Base-by-base conservation (phyloP, 345 rosid species). In the Eucalyptus caleyi region DNA sequence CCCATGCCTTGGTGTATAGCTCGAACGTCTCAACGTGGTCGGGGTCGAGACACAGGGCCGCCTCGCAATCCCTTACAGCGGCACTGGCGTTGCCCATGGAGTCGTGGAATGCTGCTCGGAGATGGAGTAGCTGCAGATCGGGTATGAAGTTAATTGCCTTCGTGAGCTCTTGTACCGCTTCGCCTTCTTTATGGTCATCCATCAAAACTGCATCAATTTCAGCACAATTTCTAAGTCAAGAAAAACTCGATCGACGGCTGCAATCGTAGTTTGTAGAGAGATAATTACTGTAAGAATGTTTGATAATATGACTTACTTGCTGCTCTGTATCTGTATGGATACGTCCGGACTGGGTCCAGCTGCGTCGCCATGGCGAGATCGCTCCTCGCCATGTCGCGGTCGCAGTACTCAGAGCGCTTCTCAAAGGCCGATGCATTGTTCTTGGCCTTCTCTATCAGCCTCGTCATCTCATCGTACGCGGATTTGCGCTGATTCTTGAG, bases 391-490 rank as follows among this genome's bases (percentile, higher is more conserved):
- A 95, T 94, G 90, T 96, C 97, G 2, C 97, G 97, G 90, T 97
- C 99, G 91, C 99, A 98, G 91, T 98, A 98, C 86, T 98, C 99
- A 5, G 99, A 96, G 11, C 99, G 97, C 92, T 98, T 98, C 96
- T 98, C 99, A 89, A 95, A 96, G 42, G 98, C 99, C 4, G 97
- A 97, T 2, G 99, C 99, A 88, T 96, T 98, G 91, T 94, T 98
- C 93, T 93, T 93, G 87, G 99, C 98, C 90, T 97, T 97, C 92
- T 95, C 97, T 91, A 98, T 97, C 87, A 98, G 90, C 92, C 96
- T 97, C 86, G 99, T 97, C 99, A 98, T 97, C 94, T 98, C 99
- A 89, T 96, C 98, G 72, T 95, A 97, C 53, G 99, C 99, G 65
- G 96, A 94, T 95, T 97, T 96, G 37, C 96, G 93, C 86, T 96